A percentile compares a stretch with the other conserved stretches of the same genome.
phyloP scores from a whole-genome alignment of 768 basidiomycete species.

The Boletellus emodensis region DNA sequence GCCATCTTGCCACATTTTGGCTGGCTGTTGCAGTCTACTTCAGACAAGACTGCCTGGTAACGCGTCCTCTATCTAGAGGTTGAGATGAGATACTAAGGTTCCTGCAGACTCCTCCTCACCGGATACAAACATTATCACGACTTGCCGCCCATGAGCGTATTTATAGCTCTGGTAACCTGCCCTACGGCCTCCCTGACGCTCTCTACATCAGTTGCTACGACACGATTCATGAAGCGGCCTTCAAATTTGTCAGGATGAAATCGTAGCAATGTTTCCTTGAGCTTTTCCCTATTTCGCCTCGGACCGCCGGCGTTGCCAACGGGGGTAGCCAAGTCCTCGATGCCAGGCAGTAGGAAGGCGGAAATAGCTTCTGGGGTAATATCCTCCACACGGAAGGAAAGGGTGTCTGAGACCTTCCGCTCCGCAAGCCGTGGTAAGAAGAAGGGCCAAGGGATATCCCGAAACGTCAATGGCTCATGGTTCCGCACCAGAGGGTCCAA shows the following conservation, averaged over 20 bases:
- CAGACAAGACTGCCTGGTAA: no score
- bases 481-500: constrained; percentile 30
- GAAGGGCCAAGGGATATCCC: constrained; percentile 75
- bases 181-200: constrained; percentile 58
- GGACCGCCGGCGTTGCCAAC: constrained; percentile 22
- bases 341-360: constrained; percentile 48
- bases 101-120: neutral
- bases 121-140: neutral
- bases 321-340: neutral
- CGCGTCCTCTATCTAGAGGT: no score
- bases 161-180: constrained; percentile 58
- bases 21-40: no score
- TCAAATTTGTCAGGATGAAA: constrained; percentile 85
- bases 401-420: constrained; percentile 12
- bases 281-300: constrained; percentile 54
- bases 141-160: constrained; percentile 44
- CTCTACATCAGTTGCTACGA: constrained; percentile 45
- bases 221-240: constrained; percentile 57
- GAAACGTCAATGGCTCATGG: constrained; percentile 39
- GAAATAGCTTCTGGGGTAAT: constrained; percentile 54
- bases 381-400: constrained; percentile 38
- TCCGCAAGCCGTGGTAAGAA: constrained; percentile 29
- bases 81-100: neutral
- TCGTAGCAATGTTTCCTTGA: constrained; percentile 65
- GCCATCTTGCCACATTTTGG: no score